These are phyloP conservation scores for Botrytis aclada DNA, from an alignment of 2,329 filamentous ascomycete genomes.

Conservation along the genomic window DNA sequence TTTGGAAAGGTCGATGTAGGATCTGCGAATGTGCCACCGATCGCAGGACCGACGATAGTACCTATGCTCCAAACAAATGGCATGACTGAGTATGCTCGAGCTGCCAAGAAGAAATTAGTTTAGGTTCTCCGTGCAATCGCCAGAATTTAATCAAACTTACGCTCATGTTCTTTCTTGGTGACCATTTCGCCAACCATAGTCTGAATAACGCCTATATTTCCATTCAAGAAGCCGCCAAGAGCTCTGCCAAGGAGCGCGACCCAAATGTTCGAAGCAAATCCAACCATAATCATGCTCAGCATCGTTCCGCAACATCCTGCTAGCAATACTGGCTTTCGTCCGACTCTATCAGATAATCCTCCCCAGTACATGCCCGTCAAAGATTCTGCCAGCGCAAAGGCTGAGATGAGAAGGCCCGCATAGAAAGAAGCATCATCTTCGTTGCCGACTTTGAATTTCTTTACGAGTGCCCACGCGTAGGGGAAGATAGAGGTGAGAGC, in stretches of 20 bases:
- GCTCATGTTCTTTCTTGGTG: slow-evolving; percentile 47
- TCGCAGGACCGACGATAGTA: slow-evolving; percentile 82
- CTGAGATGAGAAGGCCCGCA: slow-evolving; percentile 81
- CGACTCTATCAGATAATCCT: slow-evolving; percentile 73
- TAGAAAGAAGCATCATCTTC: slow-evolving; percentile 80
- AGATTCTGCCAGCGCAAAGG: slow-evolving; percentile 79
- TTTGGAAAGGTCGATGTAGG: slow-evolving; percentile 72
- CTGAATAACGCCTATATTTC: slow-evolving; percentile 80
- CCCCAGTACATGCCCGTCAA: slow-evolving; percentile 89
- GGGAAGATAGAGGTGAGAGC: slow-evolving; percentile 91
- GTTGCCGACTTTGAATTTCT: slow-evolving; percentile 68
- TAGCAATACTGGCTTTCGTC: slow-evolving; percentile 81
- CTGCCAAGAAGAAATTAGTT: slow-evolving; percentile 17
- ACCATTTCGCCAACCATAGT: slow-evolving; percentile 92
- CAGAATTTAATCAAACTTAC: slow-evolving; percentile 8
- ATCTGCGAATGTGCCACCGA: slow-evolving; percentile 82
- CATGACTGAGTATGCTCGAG: slow-evolving; percentile 86
- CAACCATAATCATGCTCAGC: slow-evolving; percentile 77
- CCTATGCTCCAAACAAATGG: slow-evolving; percentile 92
- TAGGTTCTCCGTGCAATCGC: not conserved
- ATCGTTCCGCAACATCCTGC: slow-evolving; percentile 80
- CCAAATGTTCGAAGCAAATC: slow-evolving; percentile 80
- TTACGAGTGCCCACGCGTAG: slow-evolving; percentile 82
- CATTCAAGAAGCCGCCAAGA: slow-evolving; percentile 79
- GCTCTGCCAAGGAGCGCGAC: slow-evolving; percentile 73